Evolutionary conservation across 75 land plant genomes (phyloP).

Genomic region (Gnetum montanum): DNA sequence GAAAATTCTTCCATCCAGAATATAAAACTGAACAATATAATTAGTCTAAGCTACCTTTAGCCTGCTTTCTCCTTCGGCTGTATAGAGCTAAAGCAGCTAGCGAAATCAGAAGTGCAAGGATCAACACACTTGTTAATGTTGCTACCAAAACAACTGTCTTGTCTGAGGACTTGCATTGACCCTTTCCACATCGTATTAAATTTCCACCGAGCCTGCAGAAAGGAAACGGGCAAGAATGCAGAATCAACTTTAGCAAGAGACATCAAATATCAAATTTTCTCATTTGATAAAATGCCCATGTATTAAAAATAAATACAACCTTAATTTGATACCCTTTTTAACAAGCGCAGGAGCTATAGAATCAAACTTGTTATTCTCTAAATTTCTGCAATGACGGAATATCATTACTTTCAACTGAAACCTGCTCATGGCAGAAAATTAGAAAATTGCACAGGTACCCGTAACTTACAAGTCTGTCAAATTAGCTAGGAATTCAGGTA

Average conservation of each 20-base stretch:
- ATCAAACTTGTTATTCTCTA: constrained; percentile 9
- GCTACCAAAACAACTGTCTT: too few species aligned
- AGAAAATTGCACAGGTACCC: neutral
- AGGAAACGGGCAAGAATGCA: neutral
- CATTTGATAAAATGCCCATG: neutral
- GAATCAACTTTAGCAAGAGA: neutral
- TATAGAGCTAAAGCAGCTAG: too few species aligned
- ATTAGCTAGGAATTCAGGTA: constrained; percentile 16
- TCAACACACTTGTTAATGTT: too few species aligned
- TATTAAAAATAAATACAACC: constrained; percentile 4
- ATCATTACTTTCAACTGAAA: neutral
- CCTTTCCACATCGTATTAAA: neutral
- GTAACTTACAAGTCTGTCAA: constrained; percentile 4
- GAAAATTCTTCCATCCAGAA: neutral
- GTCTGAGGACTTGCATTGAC: neutral
- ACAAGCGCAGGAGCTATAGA: constrained; percentile 12
- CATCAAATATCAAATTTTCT: neutral
- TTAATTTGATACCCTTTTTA: neutral
- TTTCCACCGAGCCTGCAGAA: neutral
- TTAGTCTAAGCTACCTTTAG: neutral
- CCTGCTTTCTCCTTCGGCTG: too few species aligned
- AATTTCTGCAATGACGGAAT: constrained; percentile 3
- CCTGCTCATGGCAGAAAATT: neutral
- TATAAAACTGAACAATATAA: neutral
- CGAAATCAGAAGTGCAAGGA: too few species aligned